These are phyloP conservation scores for Aspergillus incahuasiensis DNA, from an alignment of 495 filamentous ascomycete genomes.

Conservation along the genomic window DNA sequence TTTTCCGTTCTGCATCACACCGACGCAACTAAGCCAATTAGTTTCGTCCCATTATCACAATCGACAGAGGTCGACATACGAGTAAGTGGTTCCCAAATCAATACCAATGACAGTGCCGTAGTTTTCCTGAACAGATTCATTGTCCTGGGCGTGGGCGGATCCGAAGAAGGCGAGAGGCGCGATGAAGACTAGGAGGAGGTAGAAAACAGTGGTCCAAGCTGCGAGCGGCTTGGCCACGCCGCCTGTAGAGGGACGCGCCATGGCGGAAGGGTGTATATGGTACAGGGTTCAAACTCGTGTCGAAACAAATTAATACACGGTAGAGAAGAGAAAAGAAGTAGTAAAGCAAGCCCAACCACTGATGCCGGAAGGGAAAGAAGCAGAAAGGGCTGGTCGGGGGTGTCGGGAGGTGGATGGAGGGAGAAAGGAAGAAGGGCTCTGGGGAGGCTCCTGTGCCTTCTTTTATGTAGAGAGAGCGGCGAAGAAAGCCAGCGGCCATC, in stretches of 20 bases:
- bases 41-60: constrained; percentile 2
- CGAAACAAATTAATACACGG: not conserved
- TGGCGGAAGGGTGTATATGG: constrained; percentile 23
- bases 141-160: constrained; percentile 69
- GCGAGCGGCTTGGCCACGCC: constrained; percentile 48
- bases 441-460: constrained; percentile 20
- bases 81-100: constrained; percentile 98
- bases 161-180: constrained; percentile 70
- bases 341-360: constrained; percentile 14
- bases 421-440: constrained; percentile 8
- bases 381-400: not conserved
- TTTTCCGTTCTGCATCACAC: constrained; percentile 98
- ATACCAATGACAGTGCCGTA: constrained; percentile 95
- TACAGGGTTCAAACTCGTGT: not conserved
- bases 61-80: constrained; percentile 37
- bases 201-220: constrained; percentile 71
- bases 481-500: constrained; percentile 38
- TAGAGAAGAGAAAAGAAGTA: constrained; percentile 9
- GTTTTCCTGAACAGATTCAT: constrained; percentile 63
- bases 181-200: constrained; percentile 78
- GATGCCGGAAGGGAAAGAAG: constrained; percentile 1
- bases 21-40: constrained; percentile 61
- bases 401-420: not conserved
- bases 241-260: constrained; percentile 42
- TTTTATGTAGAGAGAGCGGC: constrained; percentile 23